Conservation (phyloP, 768 basidiomycete genomes). For the Kwoniella shandongensis region DNA sequence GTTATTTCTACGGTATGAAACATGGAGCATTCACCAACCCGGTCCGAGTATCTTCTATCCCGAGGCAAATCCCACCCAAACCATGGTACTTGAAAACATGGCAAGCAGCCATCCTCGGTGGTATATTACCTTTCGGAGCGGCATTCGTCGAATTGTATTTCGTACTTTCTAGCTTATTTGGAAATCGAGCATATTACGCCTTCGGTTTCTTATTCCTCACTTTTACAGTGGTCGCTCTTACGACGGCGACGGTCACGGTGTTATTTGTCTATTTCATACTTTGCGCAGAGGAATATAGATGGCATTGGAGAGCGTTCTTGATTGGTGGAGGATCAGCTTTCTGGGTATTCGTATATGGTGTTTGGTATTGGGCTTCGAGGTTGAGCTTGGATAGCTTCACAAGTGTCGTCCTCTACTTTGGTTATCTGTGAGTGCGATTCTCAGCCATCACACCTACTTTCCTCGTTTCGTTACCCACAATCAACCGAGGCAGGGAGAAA, state of each 20-base stretch:
- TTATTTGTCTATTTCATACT: constrained; percentile 69
- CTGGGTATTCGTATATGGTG: constrained; percentile 84
- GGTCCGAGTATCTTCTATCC: constrained; percentile 86
- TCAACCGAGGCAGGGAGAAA: neutral
- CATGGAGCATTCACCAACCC: constrained; percentile 83
- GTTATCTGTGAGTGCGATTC: constrained; percentile 63
- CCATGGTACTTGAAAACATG: constrained; percentile 81
- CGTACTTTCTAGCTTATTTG: constrained; percentile 85
- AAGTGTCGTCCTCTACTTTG: constrained; percentile 79
- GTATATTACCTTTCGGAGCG: constrained; percentile 90
- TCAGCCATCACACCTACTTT: too few relatives aligned
- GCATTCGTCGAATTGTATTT: constrained; percentile 95
- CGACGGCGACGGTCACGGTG: constrained; percentile 87
- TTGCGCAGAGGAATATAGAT: constrained; percentile 94
- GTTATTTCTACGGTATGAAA: constrained; percentile 79
- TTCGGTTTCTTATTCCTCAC: constrained; percentile 93
- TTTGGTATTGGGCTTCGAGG: constrained; percentile 69
- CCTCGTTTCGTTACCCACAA: neutral
- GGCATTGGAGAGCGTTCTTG: constrained; percentile 95
- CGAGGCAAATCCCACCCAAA: constrained; percentile 87
- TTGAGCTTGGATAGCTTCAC: constrained; percentile 80
- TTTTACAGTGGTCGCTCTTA: constrained; percentile 75
- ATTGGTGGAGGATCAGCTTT: constrained; percentile 88
- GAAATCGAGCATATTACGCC: constrained; percentile 69
- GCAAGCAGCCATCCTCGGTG: constrained; percentile 77